Evolutionary conservation across 1,284 basidiomycete species (phyloP).

Genomic region (Marasmius sp.): DNA sequence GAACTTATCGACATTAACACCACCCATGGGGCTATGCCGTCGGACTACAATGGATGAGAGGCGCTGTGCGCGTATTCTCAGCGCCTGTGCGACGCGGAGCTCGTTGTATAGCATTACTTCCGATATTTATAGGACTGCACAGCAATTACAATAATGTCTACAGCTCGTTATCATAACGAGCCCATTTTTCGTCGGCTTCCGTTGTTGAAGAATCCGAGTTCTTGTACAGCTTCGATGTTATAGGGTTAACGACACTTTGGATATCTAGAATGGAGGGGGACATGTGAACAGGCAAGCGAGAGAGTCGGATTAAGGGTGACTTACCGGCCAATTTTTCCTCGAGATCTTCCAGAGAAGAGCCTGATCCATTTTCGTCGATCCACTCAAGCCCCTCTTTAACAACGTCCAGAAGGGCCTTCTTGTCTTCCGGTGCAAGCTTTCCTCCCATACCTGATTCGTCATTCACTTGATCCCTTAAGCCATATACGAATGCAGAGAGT

Average conservation of each 20-base stretch:
- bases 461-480: conserved; percentile 67
- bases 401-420: conserved; percentile 51
- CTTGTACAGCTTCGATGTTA: conserved; percentile 24
- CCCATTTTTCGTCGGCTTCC: not conserved
- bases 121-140: not conserved
- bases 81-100: not conserved
- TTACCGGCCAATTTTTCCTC: conserved; percentile 29
- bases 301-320: not conserved
- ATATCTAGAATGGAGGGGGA: conserved; percentile 18
- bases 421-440: conserved; percentile 65
- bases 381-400: conserved; percentile 52
- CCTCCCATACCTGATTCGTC: conserved; percentile 56
- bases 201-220: not conserved
- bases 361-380: conserved; percentile 26
- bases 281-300: not conserved
- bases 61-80: not conserved
- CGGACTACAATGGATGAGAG: not conserved
- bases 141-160: not conserved
- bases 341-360: conserved; percentile 28
- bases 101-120: not conserved
- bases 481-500: conserved; percentile 78
- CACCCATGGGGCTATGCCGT: no score
- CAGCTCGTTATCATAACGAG: not conserved
- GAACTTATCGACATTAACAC: no score
- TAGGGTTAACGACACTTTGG: conserved; percentile 23